phyloP scores from a whole-genome alignment of 805 yeast species.

The Hanseniaspora lindneri region DNA sequence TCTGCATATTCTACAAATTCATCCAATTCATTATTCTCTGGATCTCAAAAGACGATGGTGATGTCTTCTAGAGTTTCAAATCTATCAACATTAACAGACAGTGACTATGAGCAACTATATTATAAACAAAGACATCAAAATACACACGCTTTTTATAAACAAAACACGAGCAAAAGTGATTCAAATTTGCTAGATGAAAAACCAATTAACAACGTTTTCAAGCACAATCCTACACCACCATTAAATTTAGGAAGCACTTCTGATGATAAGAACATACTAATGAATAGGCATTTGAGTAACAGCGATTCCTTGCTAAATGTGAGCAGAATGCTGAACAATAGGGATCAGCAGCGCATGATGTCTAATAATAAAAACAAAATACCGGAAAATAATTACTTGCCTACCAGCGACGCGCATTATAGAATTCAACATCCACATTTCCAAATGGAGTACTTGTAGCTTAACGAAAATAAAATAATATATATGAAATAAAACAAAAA shows the following conservation, averaged over 20 bases:
- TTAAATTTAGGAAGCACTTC: neutral
- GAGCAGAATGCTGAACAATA: neutral
- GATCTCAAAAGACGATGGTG: slow-evolving; percentile 5
- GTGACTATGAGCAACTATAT: neutral
- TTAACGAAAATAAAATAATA: neutral
- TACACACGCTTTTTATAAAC: slow-evolving; percentile 3
- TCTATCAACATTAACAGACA: neutral
- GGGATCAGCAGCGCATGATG: slow-evolving; percentile 4
- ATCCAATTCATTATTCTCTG: slow-evolving; percentile 14
- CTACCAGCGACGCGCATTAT: neutral
- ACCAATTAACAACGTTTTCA: neutral
- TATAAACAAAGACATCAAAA: neutral
- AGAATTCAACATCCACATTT: slow-evolving; percentile 14
- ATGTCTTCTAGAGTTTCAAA: slow-evolving; percentile 10
- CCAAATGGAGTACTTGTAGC: slow-evolving; percentile 7
- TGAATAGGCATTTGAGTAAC: neutral
- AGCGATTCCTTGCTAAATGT: slow-evolving; percentile 13
- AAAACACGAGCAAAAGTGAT: slow-evolving; percentile 1
- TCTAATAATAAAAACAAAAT: neutral
- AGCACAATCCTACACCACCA: slow-evolving; percentile 13
- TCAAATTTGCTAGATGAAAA: neutral
- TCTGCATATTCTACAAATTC: slow-evolving; percentile 12
- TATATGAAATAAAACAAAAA: no score
- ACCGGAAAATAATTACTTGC: neutral
- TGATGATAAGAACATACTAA: neutral